A percentile compares a stretch with the other conserved stretches of the same genome.
phyloP scores from a whole-genome alignment of 768 basidiomycete genomes.

The Mycena leptocephala region DNA sequence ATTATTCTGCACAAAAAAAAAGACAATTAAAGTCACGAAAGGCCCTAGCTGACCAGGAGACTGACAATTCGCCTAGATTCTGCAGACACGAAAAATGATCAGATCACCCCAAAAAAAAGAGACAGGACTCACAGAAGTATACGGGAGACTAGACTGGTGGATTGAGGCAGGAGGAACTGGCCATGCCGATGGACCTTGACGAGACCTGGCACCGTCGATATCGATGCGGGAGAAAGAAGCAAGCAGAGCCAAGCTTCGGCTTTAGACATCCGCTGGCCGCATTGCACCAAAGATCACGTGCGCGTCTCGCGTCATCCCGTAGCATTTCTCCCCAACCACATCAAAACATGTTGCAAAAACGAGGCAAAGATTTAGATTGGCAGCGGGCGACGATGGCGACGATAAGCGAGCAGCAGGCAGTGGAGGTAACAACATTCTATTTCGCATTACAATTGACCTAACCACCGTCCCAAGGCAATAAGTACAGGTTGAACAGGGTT shows the following conservation, averaged over 20 bases:
- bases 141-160: constrained; percentile 11
- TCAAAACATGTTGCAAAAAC: constrained; percentile 27
- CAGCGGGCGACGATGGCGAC: background rate
- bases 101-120: constrained; percentile 7
- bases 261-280: constrained; percentile 7
- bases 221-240: constrained; percentile 31
- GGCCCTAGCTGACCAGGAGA: background rate
- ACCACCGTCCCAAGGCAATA: background rate
- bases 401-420: background rate
- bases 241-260: constrained; percentile 1
- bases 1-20: constrained; percentile 30
- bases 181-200: constrained; percentile 6
- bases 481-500: no score
- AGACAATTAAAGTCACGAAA: constrained; percentile 16
- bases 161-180: background rate
- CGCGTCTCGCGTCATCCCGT: background rate
- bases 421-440: background rate
- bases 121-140: constrained; percentile 17
- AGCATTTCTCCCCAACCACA: background rate
- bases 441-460: background rate
- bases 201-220: background rate
- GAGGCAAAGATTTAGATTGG: background rate
- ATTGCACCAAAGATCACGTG: constrained; percentile 1
- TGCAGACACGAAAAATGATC: constrained; percentile 1
- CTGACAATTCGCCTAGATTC: constrained; percentile 33